Conservation (phyloP, 345 rosid genomes). For the Orychophragmus violaceus region DNA sequence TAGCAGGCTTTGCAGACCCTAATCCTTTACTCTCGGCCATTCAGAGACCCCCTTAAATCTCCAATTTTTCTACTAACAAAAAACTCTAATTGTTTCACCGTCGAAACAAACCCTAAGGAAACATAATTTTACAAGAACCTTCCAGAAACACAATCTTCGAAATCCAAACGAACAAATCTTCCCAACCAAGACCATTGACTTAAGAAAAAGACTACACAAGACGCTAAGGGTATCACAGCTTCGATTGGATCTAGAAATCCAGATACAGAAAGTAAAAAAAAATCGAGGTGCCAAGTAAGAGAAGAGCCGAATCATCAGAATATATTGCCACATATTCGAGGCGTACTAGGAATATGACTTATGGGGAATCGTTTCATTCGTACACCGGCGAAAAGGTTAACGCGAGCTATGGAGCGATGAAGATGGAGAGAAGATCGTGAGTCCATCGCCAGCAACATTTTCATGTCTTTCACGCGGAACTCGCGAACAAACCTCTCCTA, state of each 20-base stretch:
- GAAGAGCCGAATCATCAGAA: conserved; percentile 11
- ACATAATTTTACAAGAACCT: conserved; percentile 15
- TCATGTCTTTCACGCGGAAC: conserved; percentile 35
- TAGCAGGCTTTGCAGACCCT: conserved; percentile 42
- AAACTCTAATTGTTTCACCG: background rate
- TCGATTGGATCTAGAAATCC: conserved; percentile 26
- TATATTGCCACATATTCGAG: conserved; percentile 48
- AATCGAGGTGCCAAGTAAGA: background rate
- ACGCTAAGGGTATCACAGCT: background rate
- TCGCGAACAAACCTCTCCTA: background rate
- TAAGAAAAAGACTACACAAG: conserved; percentile 14
- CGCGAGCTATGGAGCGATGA: conserved; percentile 39
- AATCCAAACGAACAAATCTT: conserved; percentile 15
- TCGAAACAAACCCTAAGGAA: conserved; percentile 21
- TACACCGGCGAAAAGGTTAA: conserved; percentile 38
- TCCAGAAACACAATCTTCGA: conserved; percentile 23
- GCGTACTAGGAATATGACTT: conserved; percentile 40
- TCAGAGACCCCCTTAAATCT: background rate
- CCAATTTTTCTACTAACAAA: background rate
- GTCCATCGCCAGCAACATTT: conserved; percentile 52
- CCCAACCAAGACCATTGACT: background rate
- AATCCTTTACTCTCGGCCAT: conserved; percentile 61
- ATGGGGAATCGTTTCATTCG: conserved; percentile 42
- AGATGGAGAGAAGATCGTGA: conserved; percentile 35
- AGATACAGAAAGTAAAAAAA: conserved; percentile 18